Evolutionary conservation across 1,139 yeast genomes (phyloP).

Genomic region (Kurtzmaniella quercitrusa): DNA sequence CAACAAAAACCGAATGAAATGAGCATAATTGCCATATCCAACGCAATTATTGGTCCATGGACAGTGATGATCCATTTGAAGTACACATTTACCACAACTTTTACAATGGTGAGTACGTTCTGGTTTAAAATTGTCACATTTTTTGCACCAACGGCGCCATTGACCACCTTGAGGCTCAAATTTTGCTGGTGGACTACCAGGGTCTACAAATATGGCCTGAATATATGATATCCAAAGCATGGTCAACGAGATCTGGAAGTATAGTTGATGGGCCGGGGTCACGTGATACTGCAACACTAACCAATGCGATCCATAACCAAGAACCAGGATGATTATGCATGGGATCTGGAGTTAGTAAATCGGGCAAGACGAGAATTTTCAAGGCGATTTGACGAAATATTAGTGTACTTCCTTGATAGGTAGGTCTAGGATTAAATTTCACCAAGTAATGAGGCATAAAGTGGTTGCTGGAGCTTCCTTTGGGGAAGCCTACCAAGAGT

Average conservation of each 20-base stretch:
- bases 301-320: conserved; percentile 65
- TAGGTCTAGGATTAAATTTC: no score
- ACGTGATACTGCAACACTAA: conserved; percentile 50
- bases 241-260: conserved; percentile 46
- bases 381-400: no score
- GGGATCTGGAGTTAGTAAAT: conserved; percentile 53
- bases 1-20: conserved; percentile 71
- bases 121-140: conserved; percentile 87
- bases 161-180: conserved; percentile 25
- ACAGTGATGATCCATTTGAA: conserved; percentile 89
- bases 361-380: not conserved
- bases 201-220: conserved; percentile 52
- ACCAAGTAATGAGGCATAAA: no score
- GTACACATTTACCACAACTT: conserved; percentile 62
- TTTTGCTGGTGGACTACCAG: conserved; percentile 55
- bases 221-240: conserved; percentile 72
- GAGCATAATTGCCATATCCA: conserved; percentile 78
- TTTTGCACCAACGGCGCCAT: conserved; percentile 45
- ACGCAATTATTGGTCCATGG: conserved; percentile 95
- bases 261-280: conserved; percentile 34
- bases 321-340: conserved; percentile 47
- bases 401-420: no score
- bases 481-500: no score
- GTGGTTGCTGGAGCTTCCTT: no score
- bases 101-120: conserved; percentile 93